Conservation (phyloP, 495 filamentous ascomycete genomes). For the Pyronema domesticum region DNA sequence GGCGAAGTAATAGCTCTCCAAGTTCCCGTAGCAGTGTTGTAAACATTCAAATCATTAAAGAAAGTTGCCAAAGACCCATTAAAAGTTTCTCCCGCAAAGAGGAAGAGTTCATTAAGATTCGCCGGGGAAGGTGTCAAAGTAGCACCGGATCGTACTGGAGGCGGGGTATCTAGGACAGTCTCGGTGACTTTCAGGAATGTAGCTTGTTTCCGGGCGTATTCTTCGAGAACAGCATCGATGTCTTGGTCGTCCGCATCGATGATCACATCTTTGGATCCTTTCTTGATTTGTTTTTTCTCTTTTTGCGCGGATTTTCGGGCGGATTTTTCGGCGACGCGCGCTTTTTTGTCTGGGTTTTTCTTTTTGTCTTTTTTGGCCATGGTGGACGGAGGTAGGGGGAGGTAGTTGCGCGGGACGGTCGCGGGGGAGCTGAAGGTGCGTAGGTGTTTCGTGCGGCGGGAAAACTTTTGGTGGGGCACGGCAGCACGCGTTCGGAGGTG, state of each 20-base stretch:
- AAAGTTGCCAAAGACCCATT: constrained; percentile 46
- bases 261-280: constrained; percentile 23
- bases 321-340: constrained; percentile 19
- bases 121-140: constrained; percentile 68
- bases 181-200: constrained; percentile 89
- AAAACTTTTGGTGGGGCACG: background rate
- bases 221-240: constrained; percentile 85
- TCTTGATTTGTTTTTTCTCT: constrained; percentile 22
- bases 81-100: constrained; percentile 70
- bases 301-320: constrained; percentile 21
- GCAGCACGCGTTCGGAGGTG: background rate
- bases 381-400: background rate
- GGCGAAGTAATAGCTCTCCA: constrained; percentile 80
- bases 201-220: constrained; percentile 65
- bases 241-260: constrained; percentile 54
- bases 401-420: background rate
- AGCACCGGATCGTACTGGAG: constrained; percentile 56
- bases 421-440: background rate
- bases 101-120: constrained; percentile 71
- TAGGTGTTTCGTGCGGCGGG: background rate
- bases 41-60: constrained; percentile 65
- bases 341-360: constrained; percentile 20
- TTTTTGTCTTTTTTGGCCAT: constrained; percentile 24
- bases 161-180: constrained; percentile 47
- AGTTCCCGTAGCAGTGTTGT: constrained; percentile 66